Evolutionary conservation across 164 flowering plant species (phyloP).

Genomic region (Dillenia turbinata): DNA sequence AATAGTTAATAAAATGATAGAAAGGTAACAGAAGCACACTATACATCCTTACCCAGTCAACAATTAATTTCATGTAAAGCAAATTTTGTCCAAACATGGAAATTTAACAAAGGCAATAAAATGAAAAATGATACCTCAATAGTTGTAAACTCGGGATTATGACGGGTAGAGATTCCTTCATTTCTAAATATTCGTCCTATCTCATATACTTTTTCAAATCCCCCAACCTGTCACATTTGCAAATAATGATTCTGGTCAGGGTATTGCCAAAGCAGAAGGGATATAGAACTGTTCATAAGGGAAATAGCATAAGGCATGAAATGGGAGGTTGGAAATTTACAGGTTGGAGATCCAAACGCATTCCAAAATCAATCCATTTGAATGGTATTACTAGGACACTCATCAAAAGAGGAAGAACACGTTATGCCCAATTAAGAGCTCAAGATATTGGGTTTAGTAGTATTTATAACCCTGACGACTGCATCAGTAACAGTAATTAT

Average conservation of each 20-base stretch:
- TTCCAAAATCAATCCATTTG: too few relatives aligned
- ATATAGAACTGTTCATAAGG: too few relatives aligned
- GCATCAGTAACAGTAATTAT: too few relatives aligned
- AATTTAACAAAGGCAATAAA: background rate
- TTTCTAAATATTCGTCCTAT: conserved; percentile 95
- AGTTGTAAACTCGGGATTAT: conserved; percentile 97
- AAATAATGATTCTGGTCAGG: background rate
- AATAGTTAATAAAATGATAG: background rate
- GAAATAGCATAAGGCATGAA: too few relatives aligned
- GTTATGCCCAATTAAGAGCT: too few relatives aligned
- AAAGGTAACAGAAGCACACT: background rate
- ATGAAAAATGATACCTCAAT: conserved; percentile 61
- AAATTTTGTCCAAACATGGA: background rate
- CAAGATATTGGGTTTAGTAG: too few relatives aligned
- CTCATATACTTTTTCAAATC: conserved; percentile 94
- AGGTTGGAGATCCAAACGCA: too few relatives aligned
- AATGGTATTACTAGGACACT: too few relatives aligned
- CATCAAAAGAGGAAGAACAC: too few relatives aligned
- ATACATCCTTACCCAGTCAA: background rate
- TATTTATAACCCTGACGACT: too few relatives aligned
- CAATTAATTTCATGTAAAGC: conserved; percentile 3
- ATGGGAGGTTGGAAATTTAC: too few relatives aligned
- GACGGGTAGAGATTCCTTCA: conserved; percentile 97
- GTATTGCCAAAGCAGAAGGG: too few relatives aligned
- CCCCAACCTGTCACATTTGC: conserved; percentile 70